Conservation (phyloP, 352 stramenopile species). For the Pythium scleroteichum region DNA sequence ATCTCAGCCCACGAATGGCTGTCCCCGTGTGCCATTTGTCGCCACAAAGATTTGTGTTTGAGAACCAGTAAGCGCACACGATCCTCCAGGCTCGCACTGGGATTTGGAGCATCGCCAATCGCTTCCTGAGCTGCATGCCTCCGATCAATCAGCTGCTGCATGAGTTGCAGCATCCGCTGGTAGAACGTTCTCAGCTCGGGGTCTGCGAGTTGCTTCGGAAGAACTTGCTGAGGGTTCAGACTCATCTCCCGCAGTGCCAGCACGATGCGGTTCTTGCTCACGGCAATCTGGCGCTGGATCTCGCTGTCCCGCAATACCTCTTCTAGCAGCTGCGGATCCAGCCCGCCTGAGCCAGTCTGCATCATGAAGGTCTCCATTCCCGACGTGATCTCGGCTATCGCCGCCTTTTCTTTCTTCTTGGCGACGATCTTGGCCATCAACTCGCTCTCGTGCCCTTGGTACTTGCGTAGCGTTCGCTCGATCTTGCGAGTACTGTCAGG, state of each 20-base stretch:
- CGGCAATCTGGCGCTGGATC: constrained; percentile 40
- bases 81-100: constrained; percentile 31
- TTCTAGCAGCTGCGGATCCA: constrained; percentile 43
- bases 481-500: constrained; percentile 25
- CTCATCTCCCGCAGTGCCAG: constrained; percentile 67
- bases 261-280: constrained; percentile 49
- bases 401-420: constrained; percentile 21
- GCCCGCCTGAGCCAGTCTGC: neutral
- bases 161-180: constrained; percentile 42
- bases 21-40: neutral
- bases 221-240: constrained; percentile 46
- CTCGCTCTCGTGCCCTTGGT: constrained; percentile 18
- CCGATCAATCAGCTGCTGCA: constrained; percentile 5
- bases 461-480: constrained; percentile 29
- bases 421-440: constrained; percentile 18
- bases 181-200: constrained; percentile 56
- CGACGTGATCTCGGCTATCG: constrained; percentile 13
- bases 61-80: constrained; percentile 34
- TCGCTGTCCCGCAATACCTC: constrained; percentile 46
- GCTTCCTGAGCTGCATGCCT: neutral
- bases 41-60: constrained; percentile 19
- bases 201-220: constrained; percentile 48
- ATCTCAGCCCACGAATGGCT: constrained; percentile 34
- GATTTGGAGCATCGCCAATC: neutral
- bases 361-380: constrained; percentile 21